phyloP scores from a whole-genome alignment of 768 basidiomycete genomes.

The Boletus edulis region DNA sequence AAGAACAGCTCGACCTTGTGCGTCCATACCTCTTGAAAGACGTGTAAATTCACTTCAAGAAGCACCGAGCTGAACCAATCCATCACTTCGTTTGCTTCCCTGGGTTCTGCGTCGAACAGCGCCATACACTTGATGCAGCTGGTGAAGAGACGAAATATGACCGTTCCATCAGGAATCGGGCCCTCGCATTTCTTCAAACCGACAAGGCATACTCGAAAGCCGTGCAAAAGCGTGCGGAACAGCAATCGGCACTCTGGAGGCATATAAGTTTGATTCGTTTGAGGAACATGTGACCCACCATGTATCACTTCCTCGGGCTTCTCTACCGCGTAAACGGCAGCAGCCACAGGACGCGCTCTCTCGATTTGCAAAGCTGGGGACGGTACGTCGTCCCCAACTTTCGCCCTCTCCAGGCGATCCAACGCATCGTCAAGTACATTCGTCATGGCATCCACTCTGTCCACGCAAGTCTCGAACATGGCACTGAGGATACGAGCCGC shows the following conservation, averaged over 20 bases:
- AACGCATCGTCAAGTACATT: conserved; percentile 49
- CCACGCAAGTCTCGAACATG: conserved; percentile 80
- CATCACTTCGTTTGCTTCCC: conserved; percentile 73
- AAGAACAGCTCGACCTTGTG: conserved; percentile 91
- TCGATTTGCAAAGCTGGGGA: conserved; percentile 73
- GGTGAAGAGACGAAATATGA: conserved; percentile 86
- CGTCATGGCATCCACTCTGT: conserved; percentile 81
- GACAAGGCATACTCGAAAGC: conserved; percentile 75
- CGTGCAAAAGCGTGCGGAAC: conserved; percentile 85
- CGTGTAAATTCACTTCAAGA: conserved; percentile 81
- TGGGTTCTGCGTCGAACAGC: conserved; percentile 71
- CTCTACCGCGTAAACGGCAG: conserved; percentile 74
- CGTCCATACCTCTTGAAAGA: conserved; percentile 96
- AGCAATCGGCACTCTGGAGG: conserved; percentile 76
- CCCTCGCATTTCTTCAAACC: conserved; percentile 80
- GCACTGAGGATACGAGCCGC: conserved; percentile 67
- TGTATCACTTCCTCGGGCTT: conserved; percentile 78
- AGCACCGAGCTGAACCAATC: conserved; percentile 79
- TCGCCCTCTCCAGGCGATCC: conserved; percentile 46
- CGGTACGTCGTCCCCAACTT: conserved; percentile 36
- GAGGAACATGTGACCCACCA: conserved; percentile 45
- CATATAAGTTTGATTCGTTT: conserved; percentile 4
- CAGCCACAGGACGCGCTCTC: conserved; percentile 78
- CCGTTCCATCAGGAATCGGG: conserved; percentile 76
- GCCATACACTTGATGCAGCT: conserved; percentile 82